These are phyloP conservation scores for Globisporangium carolinianum DNA, from an alignment of 352 stramenopile genomes.

Conservation along the genomic window DNA sequence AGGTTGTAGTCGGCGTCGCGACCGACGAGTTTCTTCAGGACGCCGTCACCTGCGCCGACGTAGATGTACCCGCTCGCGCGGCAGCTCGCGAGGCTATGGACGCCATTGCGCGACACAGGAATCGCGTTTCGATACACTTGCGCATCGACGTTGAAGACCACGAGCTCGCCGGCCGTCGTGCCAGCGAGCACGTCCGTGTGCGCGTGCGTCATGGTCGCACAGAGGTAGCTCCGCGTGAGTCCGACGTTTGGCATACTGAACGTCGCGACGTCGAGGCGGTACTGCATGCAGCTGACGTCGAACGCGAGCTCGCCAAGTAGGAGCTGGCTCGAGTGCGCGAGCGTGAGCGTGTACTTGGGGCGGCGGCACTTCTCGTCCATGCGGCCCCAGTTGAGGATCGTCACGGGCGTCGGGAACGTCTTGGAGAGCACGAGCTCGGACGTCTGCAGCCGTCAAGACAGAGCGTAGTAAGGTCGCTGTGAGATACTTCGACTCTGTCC, in stretches of 20 bases:
- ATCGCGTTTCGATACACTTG: constrained; percentile 60
- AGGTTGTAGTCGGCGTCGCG: constrained; percentile 79
- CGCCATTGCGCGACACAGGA: constrained; percentile 53
- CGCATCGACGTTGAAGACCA: constrained; percentile 76
- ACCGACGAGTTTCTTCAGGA: constrained; percentile 80
- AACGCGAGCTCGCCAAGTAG: constrained; percentile 56
- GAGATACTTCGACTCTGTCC: no score
- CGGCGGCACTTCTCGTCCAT: constrained; percentile 63
- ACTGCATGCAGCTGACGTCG: constrained; percentile 75
- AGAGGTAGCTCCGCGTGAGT: constrained; percentile 63
- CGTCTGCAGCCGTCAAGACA: constrained; percentile 20
- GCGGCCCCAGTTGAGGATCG: constrained; percentile 60
- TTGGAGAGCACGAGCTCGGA: constrained; percentile 66
- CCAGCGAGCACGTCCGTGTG: constrained; percentile 55
- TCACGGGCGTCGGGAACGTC: constrained; percentile 51
- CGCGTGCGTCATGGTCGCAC: constrained; percentile 41
- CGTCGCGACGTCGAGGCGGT: constrained; percentile 54
- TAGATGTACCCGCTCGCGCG: constrained; percentile 60
- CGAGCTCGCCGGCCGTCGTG: constrained; percentile 72
- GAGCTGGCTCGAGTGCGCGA: constrained; percentile 66
- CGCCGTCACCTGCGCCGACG: constrained; percentile 78
- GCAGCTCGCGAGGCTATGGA: constrained; percentile 72
- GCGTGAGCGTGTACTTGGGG: constrained; percentile 57
- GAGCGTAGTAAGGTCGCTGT: not conserved
- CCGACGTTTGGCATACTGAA: constrained; percentile 72